These are phyloP conservation scores for Barbarea vulgaris DNA, from an alignment of 345 rosid species.

Conservation along the genomic window DNA sequence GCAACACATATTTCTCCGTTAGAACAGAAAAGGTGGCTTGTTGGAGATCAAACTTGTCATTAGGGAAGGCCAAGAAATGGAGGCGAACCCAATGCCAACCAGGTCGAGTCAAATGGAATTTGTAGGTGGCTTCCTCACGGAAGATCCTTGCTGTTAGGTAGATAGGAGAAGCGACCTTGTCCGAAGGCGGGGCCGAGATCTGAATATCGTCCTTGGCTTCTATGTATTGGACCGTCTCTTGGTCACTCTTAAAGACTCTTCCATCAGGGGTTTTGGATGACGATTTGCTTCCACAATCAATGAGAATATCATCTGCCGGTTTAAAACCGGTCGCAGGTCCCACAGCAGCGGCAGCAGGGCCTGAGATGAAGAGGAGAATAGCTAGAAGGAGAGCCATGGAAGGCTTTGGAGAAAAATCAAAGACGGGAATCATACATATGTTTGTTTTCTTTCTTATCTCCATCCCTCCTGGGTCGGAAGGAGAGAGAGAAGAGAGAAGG, in stretches of 20 bases:
- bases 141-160: slow-evolving; percentile 66
- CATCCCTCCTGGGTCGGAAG: slow-evolving; percentile 46
- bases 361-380: slow-evolving; percentile 44
- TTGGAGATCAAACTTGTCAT: slow-evolving; percentile 51
- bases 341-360: slow-evolving; percentile 17
- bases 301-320: slow-evolving; percentile 61
- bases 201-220: slow-evolving; percentile 53
- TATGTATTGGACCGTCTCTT: slow-evolving; percentile 48
- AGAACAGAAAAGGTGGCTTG: slow-evolving; percentile 58
- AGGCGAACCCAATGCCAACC: slow-evolving; percentile 85
- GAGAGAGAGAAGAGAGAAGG: slow-evolving; percentile 44
- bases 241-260: slow-evolving; percentile 62
- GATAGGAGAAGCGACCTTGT: slow-evolving; percentile 61
- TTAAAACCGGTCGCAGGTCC: slow-evolving; percentile 36
- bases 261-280: slow-evolving; percentile 58
- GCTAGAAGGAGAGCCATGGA: slow-evolving; percentile 51
- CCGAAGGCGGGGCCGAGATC: slow-evolving; percentile 49
- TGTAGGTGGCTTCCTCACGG: slow-evolving; percentile 53
- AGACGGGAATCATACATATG: slow-evolving; percentile 28
- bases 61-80: slow-evolving; percentile 56
- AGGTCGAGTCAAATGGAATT: slow-evolving; percentile 50
- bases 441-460: slow-evolving; percentile 43
- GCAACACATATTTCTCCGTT: slow-evolving; percentile 60
- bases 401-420: slow-evolving; percentile 39
- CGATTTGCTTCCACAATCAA: slow-evolving; percentile 61